Base-by-base conservation (phyloP, 176 grass and related monocot genomes). In the Urochloa ruziziensis region DNA sequence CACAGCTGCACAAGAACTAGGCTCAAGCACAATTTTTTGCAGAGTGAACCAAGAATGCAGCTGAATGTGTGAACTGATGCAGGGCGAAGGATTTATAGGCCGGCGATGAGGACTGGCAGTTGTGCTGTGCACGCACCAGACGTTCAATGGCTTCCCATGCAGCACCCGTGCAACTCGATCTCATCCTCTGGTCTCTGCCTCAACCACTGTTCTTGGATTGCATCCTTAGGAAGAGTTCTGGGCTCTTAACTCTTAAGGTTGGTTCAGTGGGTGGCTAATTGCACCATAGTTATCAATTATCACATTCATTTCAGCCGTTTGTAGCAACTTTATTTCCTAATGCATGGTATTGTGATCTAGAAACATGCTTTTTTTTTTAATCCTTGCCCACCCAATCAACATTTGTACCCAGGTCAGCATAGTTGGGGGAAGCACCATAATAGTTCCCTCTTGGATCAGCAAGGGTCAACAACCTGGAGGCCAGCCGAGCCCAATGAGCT, bases 121-220 rank as follows among this genome's bases (percentile, higher is more conserved):
- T 62, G 73, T 27, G 27, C 73, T 62, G 73, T 27, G 27, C 73
- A 78, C 53, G 42, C 51, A 83, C 57, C 86, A 56, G 34, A 21
- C 21, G 14, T 79, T 83, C 80, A 80, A 66, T 70, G 35, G 14
- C 47, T 3, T 29, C 12, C 25, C 58, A 29, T 61, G 58, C 24
- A 61, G 58, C 25, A 28, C 23, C 10, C 40, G 48, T 67, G 84
- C 39, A 35, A 10, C 62, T 65, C 64, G 24, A n/a, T 79, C 75
- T 47, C 67, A 86, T 73, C 70, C 23, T 25, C 43, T 28, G 43
- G 44, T 78, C 73, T 44, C 33, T 62, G 32, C 36, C 40, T 36
- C 70, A 75, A 87, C 49, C 21, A 76, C 78, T 87, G 62, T 81
- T 67, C 78, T 66, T 9, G 60, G 5, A 21, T 33, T 51, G 40